Conservation (phyloP, 495 filamentous ascomycete species). For the Xylona heveae region DNA sequence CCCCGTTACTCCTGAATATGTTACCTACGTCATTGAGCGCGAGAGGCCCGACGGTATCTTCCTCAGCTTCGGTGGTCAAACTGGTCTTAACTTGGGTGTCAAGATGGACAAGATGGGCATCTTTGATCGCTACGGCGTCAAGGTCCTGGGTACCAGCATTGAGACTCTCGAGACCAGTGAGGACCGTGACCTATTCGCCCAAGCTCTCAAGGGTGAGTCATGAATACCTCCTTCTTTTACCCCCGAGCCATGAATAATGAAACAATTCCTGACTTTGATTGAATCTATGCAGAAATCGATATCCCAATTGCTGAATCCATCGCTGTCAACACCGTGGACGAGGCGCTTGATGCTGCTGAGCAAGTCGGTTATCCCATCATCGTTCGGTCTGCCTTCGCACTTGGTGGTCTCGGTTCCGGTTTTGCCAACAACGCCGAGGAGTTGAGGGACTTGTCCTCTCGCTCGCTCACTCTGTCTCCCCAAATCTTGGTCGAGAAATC, state of each 20-base stretch:
- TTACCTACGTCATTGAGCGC: constrained; percentile 84
- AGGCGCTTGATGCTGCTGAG: constrained; percentile 69
- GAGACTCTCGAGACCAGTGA: constrained; percentile 88
- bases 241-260: background rate
- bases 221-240: background rate
- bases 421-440: constrained; percentile 90
- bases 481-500: constrained; percentile 98
- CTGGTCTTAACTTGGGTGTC: constrained; percentile 85
- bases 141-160: constrained; percentile 84
- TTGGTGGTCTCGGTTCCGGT: constrained; percentile 91
- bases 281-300: constrained; percentile 48
- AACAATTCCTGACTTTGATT: background rate
- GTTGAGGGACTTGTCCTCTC: constrained; percentile 74
- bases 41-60: constrained; percentile 92
- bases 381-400: constrained; percentile 84
- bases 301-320: constrained; percentile 94
- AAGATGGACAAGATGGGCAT: constrained; percentile 93
- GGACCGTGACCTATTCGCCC: constrained; percentile 86
- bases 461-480: constrained; percentile 83
- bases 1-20: constrained; percentile 90
- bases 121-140: constrained; percentile 85
- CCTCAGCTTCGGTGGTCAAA: constrained; percentile 91
- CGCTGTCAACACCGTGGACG: constrained; percentile 74
- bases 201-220: constrained; percentile 36
- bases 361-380: constrained; percentile 91